Evolutionary conservation across 1,139 yeast species (phyloP), one percentile per base, ranked within the genome.

Genomic region (Pichia sp.): DNA sequence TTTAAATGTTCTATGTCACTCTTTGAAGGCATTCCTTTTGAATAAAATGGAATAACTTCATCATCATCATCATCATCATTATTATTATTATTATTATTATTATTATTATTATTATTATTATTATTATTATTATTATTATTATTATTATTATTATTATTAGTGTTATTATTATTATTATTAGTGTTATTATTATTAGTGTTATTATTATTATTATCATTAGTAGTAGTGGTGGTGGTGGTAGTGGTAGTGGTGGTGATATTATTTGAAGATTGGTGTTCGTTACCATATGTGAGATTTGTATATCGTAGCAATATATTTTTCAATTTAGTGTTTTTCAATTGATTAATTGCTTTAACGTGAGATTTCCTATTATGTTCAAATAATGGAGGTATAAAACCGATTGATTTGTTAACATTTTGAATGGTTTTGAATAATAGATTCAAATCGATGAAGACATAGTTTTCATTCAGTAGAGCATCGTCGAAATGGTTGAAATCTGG

Each of bases 1-100:
- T 84, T 73, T 56, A 80, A 73, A 60, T 85, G 92, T 59, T 84
- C 89, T 43, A 77, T 68, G 62, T 80, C 85, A 60, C 78, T 79
- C 59, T 78, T 79, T 25, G 80, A 70, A 45, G 50, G 42, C 35
- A 43, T 45, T 5, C 43, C 12, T n/a, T 36, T 42, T 12, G 44
- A 16, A 32, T 32, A 16, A 18, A 7, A 16, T 3, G 13, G 11
- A 18, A 11, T 2, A n/a, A n/a, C n/a, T n/a, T n/a, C n/a, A n/a
- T n/a, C n/a, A n/a, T n/a, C n/a, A n/a, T n/a, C n/a, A n/a, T n/a
- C n/a, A n/a, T n/a, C n/a, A n/a, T n/a, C n/a, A n/a, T 18, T 32
- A 5, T 2, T 12, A 11, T 27, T 27, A 12, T 27, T 27, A 2
- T 25, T 25, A 7, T n/a, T 30, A 4, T 30, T 34, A 3, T 43